Base-by-base conservation (phyloP, 2,329 filamentous ascomycete species). In the Ophiosphaerella korrae region DNA sequence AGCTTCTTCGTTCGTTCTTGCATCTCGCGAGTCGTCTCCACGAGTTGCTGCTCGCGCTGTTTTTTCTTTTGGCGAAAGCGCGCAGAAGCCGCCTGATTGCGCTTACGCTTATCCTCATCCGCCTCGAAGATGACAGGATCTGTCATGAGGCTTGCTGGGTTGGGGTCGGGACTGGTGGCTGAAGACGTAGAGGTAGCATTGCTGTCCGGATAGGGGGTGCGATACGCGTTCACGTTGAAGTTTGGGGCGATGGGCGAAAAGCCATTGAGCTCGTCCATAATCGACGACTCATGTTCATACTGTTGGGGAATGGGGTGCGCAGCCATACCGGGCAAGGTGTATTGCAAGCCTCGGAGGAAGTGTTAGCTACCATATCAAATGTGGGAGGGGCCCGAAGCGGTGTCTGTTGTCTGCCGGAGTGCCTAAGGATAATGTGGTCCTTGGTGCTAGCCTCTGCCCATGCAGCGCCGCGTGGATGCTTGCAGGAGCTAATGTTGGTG, bases 21-120 rank as follows among this genome's bases (percentile, higher is more conserved):
- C 76, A 93, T 89, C 62, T 95, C 91, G 74, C 92, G 64, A 18
- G 52, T 70, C 45, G 63, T 58, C 39, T 73, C 70, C 43, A 71
- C 45, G 48, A 95, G 84, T 7, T 89, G 88, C 74, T 92, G 89
- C 78, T 96, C 91, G 43, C 91, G 88, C 77, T 94, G 90, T 84
- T 96, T 96, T 87, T 96, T 96, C 85, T 96, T 96, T 71, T 94
- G 86, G 52, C 91, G 88, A 82, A 96, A 96, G 42, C 91, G 88
- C 14, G 91, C 91, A 60, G 88, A 92, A 48, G 91, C 91, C 29
- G 91, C 91, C 2, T 92, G 95, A 77, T 96, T 96, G 58, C 91
- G 86, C 52, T 90, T 86, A 42, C 91, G 88, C 78, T 95, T 95
- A 73, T 96, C 91, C 75, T 96, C 91, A 74, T 96, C 91, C 18